A percentile compares a stretch with the other conserved stretches of the same genome.
Conservation (phyloP, 2,329 filamentous ascomycete species). For the Proliferodiscus dingleyae region DNA sequence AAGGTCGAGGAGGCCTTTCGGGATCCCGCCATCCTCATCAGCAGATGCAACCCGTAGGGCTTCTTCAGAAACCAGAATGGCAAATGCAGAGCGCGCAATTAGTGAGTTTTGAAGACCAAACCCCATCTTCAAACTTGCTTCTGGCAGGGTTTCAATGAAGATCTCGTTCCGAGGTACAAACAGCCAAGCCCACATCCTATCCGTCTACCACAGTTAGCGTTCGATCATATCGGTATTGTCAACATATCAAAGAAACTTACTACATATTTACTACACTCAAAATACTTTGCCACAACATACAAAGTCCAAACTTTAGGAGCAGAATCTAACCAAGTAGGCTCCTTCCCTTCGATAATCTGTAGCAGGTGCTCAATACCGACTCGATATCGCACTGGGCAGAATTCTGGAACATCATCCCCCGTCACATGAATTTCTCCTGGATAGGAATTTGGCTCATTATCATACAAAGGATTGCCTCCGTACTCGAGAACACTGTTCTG, state of each 20-base stretch:
- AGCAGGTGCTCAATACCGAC: conserved; percentile 60
- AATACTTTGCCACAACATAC: conserved; percentile 55
- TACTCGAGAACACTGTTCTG: background rate
- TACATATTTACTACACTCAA: conserved; percentile 45
- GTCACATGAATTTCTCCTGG: background rate
- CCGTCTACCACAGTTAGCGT: conserved; percentile 20
- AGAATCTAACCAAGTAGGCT: conserved; percentile 52
- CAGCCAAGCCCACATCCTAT: conserved; percentile 28
- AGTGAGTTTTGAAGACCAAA: conserved; percentile 40
- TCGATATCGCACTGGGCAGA: conserved; percentile 59
- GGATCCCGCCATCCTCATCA: background rate
- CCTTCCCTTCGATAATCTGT: conserved; percentile 49
- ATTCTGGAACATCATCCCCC: conserved; percentile 42
- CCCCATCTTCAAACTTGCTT: conserved; percentile 55
- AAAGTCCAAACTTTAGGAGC: conserved; percentile 63
- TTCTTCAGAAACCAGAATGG: conserved; percentile 58
- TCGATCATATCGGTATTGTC: no score
- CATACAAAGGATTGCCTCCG: background rate
- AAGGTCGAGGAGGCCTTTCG: background rate
- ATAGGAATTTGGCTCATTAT: background rate
- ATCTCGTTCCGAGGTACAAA: conserved; percentile 39
- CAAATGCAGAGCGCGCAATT: conserved; percentile 47
- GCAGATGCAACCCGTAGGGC: conserved; percentile 38
- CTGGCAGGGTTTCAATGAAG: conserved; percentile 60
- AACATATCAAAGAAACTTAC: conserved; percentile 28